Base-by-base conservation (phyloP, 1,284 basidiomycete species). In the Tausonia pullulans region DNA sequence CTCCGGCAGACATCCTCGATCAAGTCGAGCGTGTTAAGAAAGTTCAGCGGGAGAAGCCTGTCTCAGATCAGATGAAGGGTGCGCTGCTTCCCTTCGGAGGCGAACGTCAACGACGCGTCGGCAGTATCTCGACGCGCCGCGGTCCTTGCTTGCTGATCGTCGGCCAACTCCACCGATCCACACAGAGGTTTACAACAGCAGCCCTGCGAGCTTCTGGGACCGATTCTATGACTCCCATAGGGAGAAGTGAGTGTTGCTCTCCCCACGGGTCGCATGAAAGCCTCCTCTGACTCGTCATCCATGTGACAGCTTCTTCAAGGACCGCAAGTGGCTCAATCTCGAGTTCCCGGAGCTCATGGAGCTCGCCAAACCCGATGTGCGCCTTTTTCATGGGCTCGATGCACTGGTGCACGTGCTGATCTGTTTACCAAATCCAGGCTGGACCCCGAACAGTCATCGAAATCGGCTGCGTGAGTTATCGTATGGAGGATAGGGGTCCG, bases 291-390 rank as follows among this genome's bases (percentile, higher is more conserved):
- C 14, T 7, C 5, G 43, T 41, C 6, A 13, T 43, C 6, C 7
- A 4, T 40, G 16, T 8, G 81, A 77, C 71, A 91, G 90, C 69
- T 97, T 97, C 78, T 97, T 97, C 80, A 86, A 88, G 58, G 86
- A 96, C 76, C 81, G 93, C 61, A 88, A 90, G 79, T 97, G 93
- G 92, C 79, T 96, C n/a, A 84, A 88, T 69, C 84, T 90, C 49
- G 93, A 97, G 75, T 97, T 96, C 71, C 88, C 88, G 0, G 90
- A 94, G 72, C 80, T 96, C 16, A 79, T 87, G 39, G 80, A 80
- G 27, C 86, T 86, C 9, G 82, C 87, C 10, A 80, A 85, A 70
- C 76, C 82, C 4, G 82, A 87, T 70, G 88, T 89, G 72, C 64
- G 79, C 72, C 40, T 40, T 6, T 10, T 55, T 27, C 27, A 6